Percentiles rank a stretch among this genome's conserved stretches.
phyloP scores from a whole-genome alignment of 352 stramenopile species.

The Pythium rhizo-oryzae region DNA sequence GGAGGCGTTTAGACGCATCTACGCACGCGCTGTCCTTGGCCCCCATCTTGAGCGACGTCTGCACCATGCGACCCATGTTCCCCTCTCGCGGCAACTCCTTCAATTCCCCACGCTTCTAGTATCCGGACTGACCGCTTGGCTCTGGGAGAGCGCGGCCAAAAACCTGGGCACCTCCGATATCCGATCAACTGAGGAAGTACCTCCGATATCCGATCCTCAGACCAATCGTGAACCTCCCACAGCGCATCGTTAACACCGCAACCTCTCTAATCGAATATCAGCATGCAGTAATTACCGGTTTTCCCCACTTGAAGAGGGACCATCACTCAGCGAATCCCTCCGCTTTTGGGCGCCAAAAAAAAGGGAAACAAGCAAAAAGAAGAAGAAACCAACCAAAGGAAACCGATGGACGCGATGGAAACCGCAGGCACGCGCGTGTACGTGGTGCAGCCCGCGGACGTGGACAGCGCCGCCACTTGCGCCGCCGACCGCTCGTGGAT shows the following conservation, averaged over 20 bases:
- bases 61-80: constrained; percentile 29
- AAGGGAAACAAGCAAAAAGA: background rate
- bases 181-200: background rate
- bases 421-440: constrained; percentile 14
- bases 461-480: background rate
- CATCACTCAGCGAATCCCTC: constrained; percentile 13
- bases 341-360: background rate
- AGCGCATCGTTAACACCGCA: background rate
- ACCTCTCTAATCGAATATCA: too few species aligned
- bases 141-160: background rate
- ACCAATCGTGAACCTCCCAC: constrained; percentile 6
- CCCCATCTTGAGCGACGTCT: constrained; percentile 27
- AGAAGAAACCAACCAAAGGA: constrained; percentile 4
- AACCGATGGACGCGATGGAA: constrained; percentile 4
- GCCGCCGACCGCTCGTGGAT: constrained; percentile 37
- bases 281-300: too few species aligned
- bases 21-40: constrained; percentile 24
- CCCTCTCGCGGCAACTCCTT: background rate
- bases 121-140: constrained; percentile 11
- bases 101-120: constrained; percentile 4
- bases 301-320: constrained; percentile 16
- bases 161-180: constrained; percentile 14
- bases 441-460: constrained; percentile 19
- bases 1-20: background rate
- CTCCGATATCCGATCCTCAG: background rate